Base-by-base conservation (phyloP, 1,139 yeast genomes). In the Nakaseomyces delphensis region DNA sequence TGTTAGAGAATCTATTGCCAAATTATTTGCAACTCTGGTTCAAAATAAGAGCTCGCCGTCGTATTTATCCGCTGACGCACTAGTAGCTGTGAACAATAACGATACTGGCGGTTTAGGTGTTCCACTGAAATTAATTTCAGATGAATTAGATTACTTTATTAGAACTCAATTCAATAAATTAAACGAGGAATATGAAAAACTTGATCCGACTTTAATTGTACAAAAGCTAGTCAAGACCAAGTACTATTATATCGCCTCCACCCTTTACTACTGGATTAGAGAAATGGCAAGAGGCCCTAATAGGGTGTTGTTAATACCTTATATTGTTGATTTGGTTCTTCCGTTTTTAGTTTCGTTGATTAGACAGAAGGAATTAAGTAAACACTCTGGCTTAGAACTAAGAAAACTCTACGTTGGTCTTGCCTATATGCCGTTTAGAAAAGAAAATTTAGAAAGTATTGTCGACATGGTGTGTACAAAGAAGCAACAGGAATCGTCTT, bases 311-410 rank as follows among this genome's bases (percentile, higher is more conserved):
- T 61, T 77, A 41, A 70, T 71, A 42, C 71, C 70, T 3, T 64
- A 63, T 39, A 43, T 70, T 32, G 54, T 60, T 14, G 61, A 67
- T 1, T 65, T 74, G 43, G 70, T 89, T 38, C 65, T 86, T 1
- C 96, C 96, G 13, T 81, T 85, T 49, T 66, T 86, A 48, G 67
- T 86, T 52, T 70, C 73, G 24, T 66, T 87, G 44, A 76, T 80
- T 44, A 73, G 73, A 42, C 72, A 84, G 68, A 80, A 87, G 50
- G 97, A 91, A 51, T 87, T 86, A 18, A 81, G 89, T 54, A 83
- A 80, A 48, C 73, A 89, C 47, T 82, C 89, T 0, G 74, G 76
- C 42, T 66, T 83, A 28, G 72, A 73, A 36, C 82, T 86, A 0
- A 69, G 73, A 2, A 54, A 71, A 1, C 65, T 74, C 3, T 74